phyloP scores from a whole-genome alignment of 768 basidiomycete species.

The Neoboletus subvelutipes region DNA sequence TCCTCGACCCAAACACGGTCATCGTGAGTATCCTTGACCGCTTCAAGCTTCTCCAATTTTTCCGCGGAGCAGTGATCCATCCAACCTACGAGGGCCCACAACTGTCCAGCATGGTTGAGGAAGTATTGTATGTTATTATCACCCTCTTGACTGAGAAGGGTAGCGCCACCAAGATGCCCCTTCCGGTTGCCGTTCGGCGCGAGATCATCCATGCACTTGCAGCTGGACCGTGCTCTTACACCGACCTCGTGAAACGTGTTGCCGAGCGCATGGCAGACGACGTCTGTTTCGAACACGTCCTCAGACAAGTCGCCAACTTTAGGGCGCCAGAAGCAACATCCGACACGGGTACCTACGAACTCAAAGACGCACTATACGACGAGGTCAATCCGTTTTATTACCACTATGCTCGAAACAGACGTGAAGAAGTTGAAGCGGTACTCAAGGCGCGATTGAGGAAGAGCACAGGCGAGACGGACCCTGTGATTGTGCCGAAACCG shows the following conservation, averaged over 20 bases:
- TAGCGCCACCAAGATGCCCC: conserved; percentile 65
- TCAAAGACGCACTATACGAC: conserved; percentile 77
- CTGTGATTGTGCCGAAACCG: conserved; percentile 73
- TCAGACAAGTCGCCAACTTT: conserved; percentile 80
- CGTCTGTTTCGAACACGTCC: conserved; percentile 73
- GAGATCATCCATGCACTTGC: conserved; percentile 92
- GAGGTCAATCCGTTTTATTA: conserved; percentile 96
- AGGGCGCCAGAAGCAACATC: conserved; percentile 72
- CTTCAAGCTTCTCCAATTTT: conserved; percentile 79
- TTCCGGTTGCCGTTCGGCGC: conserved; percentile 64
- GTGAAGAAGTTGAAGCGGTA: conserved; percentile 85
- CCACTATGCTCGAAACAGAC: conserved; percentile 91
- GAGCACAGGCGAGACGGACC: conserved; percentile 56
- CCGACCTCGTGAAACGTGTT: conserved; percentile 87
- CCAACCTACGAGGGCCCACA: conserved; percentile 67
- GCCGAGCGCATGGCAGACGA: conserved; percentile 89
- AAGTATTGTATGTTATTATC: conserved; percentile 84
- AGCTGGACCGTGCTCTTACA: conserved; percentile 83
- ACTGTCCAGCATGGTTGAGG: conserved; percentile 85
- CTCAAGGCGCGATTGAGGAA: conserved; percentile 68
- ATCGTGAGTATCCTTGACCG: conserved; percentile 88
- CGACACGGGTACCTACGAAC: conserved; percentile 85
- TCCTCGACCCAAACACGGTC: conserved; percentile 75
- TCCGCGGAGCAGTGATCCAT: conserved; percentile 59
- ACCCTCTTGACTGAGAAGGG: conserved; percentile 82